Base-by-base conservation (phyloP, 1,139 yeast genomes). In the Saccharomyces hybrid region DNA sequence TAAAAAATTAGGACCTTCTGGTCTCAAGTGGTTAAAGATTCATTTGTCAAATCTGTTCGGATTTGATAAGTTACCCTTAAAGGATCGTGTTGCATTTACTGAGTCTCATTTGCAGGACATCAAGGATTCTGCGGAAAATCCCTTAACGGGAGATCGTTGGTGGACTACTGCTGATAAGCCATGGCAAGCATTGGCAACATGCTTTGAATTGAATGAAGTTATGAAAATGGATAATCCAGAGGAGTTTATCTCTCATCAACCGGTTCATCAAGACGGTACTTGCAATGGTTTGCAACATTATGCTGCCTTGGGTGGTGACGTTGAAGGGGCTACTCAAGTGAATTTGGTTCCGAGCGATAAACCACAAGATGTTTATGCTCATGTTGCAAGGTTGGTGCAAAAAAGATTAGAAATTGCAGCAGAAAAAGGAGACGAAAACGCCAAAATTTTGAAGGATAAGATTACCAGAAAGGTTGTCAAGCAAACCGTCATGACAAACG, bases 401-500 rank as follows among this genome's bases (percentile, higher is more conserved):
- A 68, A 66, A 16, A 73, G 83, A 61, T 82, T 90, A 48, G 79
- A 78, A 46, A 70, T 70, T 11, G 96, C 86, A 51, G 88, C 84
- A 2, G 81, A 66, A 13, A 74, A 75, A 13, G 88, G 80, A 59
- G 77, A 73, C 55, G 76, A 72, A 48, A 67, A 61, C 8, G 75
- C 76, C 2, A 55, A 53, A 20, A 56, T 66, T 8, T 59, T 74
- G 49, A 75, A 79, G 57, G 88, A 85, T 53, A 79, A 82, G 60
- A 80, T 93, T 57, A 80, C 85, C 27, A 80, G 99, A 64, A 91
- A 91, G 69, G 85, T 93, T 50, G 96, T 93, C 50, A 93, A 93
- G 70, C 98, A 93, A 71, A 89, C 99, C 0, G 99, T 93, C 31
- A 93, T 93, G 99, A 93, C 99, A 1, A 91, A 90, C 64, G 99